phyloP scores from a whole-genome alignment of 2,329 filamentous ascomycete genomes.

The Byssoonygena ceratinophila region DNA sequence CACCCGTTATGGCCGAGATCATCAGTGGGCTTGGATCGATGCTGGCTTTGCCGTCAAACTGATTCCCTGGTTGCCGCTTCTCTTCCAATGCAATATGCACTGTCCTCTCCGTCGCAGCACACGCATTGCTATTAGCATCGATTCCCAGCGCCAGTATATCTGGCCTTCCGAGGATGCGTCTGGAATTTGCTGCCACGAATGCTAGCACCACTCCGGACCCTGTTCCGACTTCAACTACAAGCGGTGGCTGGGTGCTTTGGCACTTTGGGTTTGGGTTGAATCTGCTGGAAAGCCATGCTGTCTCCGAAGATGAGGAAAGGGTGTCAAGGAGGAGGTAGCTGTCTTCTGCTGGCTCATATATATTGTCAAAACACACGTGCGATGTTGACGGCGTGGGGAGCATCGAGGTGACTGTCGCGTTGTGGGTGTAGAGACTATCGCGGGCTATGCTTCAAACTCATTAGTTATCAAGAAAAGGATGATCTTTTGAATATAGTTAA shows the following conservation, averaged over 20 bases:
- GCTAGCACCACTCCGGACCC: constrained; percentile 91
- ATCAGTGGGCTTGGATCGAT: constrained; percentile 39
- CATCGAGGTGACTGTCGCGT: constrained; percentile 44
- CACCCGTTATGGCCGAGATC: constrained; percentile 57
- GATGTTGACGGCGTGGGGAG: constrained; percentile 87
- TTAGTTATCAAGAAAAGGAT: neutral
- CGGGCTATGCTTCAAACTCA: neutral
- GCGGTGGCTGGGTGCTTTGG: constrained; percentile 36
- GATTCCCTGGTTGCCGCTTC: neutral
- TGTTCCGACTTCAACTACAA: constrained; percentile 77
- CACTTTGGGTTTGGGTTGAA: constrained; percentile 39
- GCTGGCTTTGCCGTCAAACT: neutral
- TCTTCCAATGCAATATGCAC: constrained; percentile 42
- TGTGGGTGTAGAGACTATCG: neutral
- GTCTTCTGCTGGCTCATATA: constrained; percentile 95
- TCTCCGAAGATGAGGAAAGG: constrained; percentile 61
- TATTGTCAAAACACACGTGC: constrained; percentile 75
- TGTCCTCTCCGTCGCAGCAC: constrained; percentile 61
- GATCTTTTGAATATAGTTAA: neutral
- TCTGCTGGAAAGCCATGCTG: constrained; percentile 53
- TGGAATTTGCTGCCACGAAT: constrained; percentile 69
- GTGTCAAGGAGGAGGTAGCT: constrained; percentile 91
- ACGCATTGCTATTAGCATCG: constrained; percentile 80
- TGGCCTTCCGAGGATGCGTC: constrained; percentile 58
- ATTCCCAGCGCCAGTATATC: constrained; percentile 63